Evolutionary conservation across 768 basidiomycete genomes (phyloP).

Genomic region (Mycena alexandri): DNA sequence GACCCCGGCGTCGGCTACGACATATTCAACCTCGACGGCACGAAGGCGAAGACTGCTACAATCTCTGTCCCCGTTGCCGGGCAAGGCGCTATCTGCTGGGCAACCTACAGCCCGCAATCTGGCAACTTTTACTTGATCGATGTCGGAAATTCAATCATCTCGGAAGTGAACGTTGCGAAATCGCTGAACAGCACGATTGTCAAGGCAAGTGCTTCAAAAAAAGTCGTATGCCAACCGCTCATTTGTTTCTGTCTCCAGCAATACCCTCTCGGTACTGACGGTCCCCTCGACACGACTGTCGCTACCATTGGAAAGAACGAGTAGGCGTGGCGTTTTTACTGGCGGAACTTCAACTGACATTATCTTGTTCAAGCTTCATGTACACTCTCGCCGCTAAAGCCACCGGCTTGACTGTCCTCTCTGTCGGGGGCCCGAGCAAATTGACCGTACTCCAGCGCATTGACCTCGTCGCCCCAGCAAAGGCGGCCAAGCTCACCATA

Average conservation of each 20-base stretch:
- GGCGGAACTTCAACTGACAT: not conserved
- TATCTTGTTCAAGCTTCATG: conserved; percentile 49
- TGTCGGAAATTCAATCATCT: conserved; percentile 34
- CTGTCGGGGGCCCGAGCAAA: conserved; percentile 52
- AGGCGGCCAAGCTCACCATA: conserved; percentile 43
- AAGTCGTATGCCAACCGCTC: not conserved
- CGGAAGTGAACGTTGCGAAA: conserved; percentile 38
- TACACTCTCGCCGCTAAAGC: conserved; percentile 55
- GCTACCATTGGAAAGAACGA: conserved; percentile 30
- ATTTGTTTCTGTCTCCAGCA: conserved; percentile 10
- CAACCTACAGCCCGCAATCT: conserved; percentile 38
- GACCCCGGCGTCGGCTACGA: conserved; percentile 36
- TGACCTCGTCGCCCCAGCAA: conserved; percentile 45
- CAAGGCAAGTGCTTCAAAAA: not conserved
- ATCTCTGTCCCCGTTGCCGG: conserved; percentile 27
- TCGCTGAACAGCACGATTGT: conserved; percentile 30
- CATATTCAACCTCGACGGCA: conserved; percentile 29
- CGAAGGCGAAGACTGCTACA: not conserved
- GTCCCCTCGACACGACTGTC: conserved; percentile 23
- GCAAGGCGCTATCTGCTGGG: conserved; percentile 42
- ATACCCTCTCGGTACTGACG: conserved; percentile 23
- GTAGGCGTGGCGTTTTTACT: not conserved
- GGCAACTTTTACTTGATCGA: conserved; percentile 45
- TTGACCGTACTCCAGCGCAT: conserved; percentile 36
- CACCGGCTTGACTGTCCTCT: conserved; percentile 55